phyloP scores from a whole-genome alignment of 768 basidiomycete genomes.

The Phylloporus sp. region DNA sequence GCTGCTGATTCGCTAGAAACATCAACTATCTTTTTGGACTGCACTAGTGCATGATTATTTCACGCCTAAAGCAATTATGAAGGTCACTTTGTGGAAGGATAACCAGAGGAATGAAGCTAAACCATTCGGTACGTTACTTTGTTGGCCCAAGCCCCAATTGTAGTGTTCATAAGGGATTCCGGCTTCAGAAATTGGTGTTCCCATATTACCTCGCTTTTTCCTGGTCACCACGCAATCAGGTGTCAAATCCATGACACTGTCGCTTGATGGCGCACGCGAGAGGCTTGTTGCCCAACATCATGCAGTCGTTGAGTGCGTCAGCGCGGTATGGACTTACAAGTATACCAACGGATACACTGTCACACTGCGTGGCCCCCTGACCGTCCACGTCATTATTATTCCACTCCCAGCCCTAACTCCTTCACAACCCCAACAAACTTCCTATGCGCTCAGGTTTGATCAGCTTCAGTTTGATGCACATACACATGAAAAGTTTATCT shows the following conservation, averaged over 20 bases:
- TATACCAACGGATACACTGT: constrained; percentile 79
- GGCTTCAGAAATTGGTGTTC: constrained; percentile 68
- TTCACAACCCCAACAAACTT: constrained; percentile 18
- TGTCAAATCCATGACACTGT: constrained; percentile 78
- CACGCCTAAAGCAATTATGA: constrained; percentile 65
- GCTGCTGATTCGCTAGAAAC: constrained; percentile 40
- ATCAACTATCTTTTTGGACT: constrained; percentile 65
- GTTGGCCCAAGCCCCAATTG: background rate
- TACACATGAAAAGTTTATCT: constrained; percentile 68
- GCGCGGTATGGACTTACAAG: constrained; percentile 77
- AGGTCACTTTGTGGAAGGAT: constrained; percentile 85
- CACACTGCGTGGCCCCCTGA: constrained; percentile 70
- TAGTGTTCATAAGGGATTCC: constrained; percentile 7
- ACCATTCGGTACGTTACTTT: constrained; percentile 61
- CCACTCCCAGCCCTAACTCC: constrained; percentile 17
- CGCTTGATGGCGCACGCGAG: constrained; percentile 75
- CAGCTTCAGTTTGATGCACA: constrained; percentile 72
- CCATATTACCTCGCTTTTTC: constrained; percentile 80
- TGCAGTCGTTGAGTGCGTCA: constrained; percentile 63
- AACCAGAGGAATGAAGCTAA: constrained; percentile 76
- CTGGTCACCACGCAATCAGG: constrained; percentile 81
- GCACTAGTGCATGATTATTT: constrained; percentile 66
- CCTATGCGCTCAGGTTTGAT: constrained; percentile 57
- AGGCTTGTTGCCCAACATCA: constrained; percentile 46
- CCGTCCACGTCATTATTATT: constrained; percentile 51